Conservation (phyloP, 495 filamentous ascomycete genomes). For the Bryoglossum gracile region DNA sequence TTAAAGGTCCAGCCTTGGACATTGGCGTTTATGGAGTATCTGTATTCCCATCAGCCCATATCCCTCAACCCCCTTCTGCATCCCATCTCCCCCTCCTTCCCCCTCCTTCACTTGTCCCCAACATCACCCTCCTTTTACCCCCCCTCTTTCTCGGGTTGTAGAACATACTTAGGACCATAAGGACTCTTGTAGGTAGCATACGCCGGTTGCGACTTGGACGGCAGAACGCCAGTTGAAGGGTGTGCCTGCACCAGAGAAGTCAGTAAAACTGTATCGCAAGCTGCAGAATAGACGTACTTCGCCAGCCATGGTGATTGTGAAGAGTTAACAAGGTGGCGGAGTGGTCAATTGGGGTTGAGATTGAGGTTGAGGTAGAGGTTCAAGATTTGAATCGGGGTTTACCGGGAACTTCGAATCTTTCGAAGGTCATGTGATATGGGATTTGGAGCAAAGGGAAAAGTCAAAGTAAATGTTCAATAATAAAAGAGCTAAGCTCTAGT, state of each 20-base stretch:
- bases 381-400: background rate
- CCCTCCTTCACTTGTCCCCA: background rate
- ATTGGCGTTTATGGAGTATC: slow-evolving; percentile 44
- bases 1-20: slow-evolving; percentile 44
- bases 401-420: no score
- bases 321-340: background rate
- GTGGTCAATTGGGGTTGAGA: slow-evolving; percentile 11
- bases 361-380: background rate
- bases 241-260: slow-evolving; percentile 4
- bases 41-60: slow-evolving; percentile 26
- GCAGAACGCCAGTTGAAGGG: slow-evolving; percentile 10
- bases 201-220: background rate
- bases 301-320: slow-evolving; percentile 3
- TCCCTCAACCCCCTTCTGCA: no score
- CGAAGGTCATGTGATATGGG: no score
- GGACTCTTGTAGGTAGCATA: slow-evolving; percentile 37
- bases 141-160: background rate
- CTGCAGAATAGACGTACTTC: slow-evolving; percentile 11
- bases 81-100: background rate
- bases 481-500: no score
- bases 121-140: background rate
- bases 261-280: background rate
- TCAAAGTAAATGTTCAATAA: no score
- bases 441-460: no score
- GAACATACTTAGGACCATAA: slow-evolving; percentile 36